Evolutionary conservation across 208 protist species (phyloP).

Genomic region (Blastocrithidia nonstop): DNA sequence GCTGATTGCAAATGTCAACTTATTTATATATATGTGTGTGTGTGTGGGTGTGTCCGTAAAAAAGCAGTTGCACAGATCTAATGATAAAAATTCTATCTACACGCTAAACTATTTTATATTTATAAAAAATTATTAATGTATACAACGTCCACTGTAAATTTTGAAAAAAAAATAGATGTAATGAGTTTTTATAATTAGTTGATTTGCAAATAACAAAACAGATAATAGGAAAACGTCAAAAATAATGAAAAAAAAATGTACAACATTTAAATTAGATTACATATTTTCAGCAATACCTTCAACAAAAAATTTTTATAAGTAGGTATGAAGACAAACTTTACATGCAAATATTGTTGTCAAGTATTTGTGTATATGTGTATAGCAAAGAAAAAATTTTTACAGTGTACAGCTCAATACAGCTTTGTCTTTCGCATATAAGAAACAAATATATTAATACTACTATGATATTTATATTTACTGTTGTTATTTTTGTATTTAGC

Average conservation of each 20-base stretch:
- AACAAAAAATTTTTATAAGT: background rate
- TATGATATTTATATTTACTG: no score
- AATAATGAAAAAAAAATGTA: no score
- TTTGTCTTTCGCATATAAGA: background rate
- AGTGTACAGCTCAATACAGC: background rate
- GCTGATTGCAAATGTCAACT: background rate
- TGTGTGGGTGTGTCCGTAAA: background rate
- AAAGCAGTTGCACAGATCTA: background rate
- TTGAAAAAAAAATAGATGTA: background rate
- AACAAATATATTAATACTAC: no score
- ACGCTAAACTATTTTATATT: background rate
- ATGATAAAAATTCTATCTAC: background rate
- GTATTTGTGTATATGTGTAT: background rate
- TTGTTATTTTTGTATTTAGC: no score
- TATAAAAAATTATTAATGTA: background rate
- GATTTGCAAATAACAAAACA: no score
- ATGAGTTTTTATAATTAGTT: no score
- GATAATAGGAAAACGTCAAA: no score
- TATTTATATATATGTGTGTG: background rate
- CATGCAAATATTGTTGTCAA: background rate
- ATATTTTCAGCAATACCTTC: background rate
- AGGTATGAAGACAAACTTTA: background rate
- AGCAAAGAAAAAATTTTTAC: background rate
- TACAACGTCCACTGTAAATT: background rate
- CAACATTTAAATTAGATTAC: no score